Percentiles rank a stretch among this genome's conserved stretches.
Evolutionary conservation across 805 yeast species (phyloP).

Genomic region (Hanseniaspora taiwanica): DNA sequence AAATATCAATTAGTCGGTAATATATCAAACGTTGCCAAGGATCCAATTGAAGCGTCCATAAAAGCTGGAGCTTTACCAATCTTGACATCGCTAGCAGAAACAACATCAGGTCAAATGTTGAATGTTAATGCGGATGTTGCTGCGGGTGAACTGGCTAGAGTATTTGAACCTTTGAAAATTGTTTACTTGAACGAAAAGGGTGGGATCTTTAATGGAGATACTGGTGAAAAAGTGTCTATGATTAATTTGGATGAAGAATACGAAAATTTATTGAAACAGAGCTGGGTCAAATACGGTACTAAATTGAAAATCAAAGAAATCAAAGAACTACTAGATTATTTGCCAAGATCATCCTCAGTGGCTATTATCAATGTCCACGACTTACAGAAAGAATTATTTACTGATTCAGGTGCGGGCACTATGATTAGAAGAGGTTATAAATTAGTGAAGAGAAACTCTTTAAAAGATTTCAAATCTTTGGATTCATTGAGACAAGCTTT

Average conservation of each 20-base stretch:
- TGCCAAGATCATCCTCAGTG: slow-evolving; percentile 95
- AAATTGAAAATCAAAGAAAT: slow-evolving; percentile 94
- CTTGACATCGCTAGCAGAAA: slow-evolving; percentile 91
- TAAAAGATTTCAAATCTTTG: slow-evolving; percentile 52
- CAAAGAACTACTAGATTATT: slow-evolving; percentile 80
- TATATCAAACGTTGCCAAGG: slow-evolving; percentile 73
- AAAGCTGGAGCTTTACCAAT: slow-evolving; percentile 95
- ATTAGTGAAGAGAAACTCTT: slow-evolving; percentile 54
- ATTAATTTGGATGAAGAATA: slow-evolving; percentile 95
- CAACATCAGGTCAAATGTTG: slow-evolving; percentile 89
- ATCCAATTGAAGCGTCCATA: slow-evolving; percentile 85
- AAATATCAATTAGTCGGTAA: slow-evolving; percentile 90
- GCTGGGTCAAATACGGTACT: slow-evolving; percentile 98
- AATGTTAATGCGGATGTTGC: slow-evolving; percentile 98
- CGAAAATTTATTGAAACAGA: slow-evolving; percentile 76
- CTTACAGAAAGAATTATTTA: slow-evolving; percentile 90
- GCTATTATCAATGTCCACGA: slow-evolving; percentile 94
- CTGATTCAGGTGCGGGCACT: slow-evolving; percentile 99
- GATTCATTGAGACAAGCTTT: slow-evolving; percentile 68
- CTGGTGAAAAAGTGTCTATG: slow-evolving; percentile 78
- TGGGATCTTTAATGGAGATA: slow-evolving; percentile 84
- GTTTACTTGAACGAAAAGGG: slow-evolving; percentile 97
- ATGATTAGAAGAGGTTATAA: slow-evolving; percentile 95
- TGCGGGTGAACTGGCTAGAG: slow-evolving; percentile 95
- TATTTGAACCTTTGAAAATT: slow-evolving; percentile 90